Evolutionary conservation across 2,329 filamentous ascomycete species (phyloP).

Genomic region (Arthrobotrys musiformis): DNA sequence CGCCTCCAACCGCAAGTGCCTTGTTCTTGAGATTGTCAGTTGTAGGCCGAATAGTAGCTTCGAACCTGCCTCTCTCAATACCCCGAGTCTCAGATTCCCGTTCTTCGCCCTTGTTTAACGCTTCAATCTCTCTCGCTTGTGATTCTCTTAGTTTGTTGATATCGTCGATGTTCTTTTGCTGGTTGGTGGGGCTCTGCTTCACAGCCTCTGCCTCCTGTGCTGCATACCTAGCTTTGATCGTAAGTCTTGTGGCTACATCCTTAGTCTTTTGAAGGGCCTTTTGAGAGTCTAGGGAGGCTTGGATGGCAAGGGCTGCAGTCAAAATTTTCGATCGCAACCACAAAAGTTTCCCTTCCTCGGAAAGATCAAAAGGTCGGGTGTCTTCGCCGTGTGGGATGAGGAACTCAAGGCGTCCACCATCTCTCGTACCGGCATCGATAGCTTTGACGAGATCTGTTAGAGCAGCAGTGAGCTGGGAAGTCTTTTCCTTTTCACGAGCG

Average conservation of each 20-base stretch:
- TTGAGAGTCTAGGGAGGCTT: conserved; percentile 50
- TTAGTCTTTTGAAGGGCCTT: conserved; percentile 55
- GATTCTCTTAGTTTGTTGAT: conserved; percentile 49
- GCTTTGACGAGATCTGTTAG: conserved; percentile 32
- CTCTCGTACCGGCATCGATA: conserved; percentile 32
- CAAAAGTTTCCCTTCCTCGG: conserved; percentile 43
- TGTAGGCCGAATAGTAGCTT: conserved; percentile 41
- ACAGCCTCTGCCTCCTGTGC: conserved; percentile 50
- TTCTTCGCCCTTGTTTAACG: conserved; percentile 31
- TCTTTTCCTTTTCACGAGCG: conserved; percentile 41
- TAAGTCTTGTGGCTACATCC: conserved; percentile 34
- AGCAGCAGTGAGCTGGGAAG: conserved; percentile 18
- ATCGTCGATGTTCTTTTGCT: conserved; percentile 54
- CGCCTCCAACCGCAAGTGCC: conserved; percentile 32
- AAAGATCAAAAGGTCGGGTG: conserved; percentile 43
- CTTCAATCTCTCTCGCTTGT: conserved; percentile 43
- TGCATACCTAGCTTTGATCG: conserved; percentile 48
- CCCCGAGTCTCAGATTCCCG: conserved; percentile 48
- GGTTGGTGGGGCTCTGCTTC: conserved; percentile 43
- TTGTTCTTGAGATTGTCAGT: conserved; percentile 32
- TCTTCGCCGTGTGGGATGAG: conserved; percentile 44
- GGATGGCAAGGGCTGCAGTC: conserved; percentile 44
- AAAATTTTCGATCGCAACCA: conserved; percentile 50
- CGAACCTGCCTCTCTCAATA: conserved; percentile 44
- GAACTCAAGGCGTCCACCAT: conserved; percentile 43